A percentile compares a stretch with the other conserved stretches of the same genome.
These are phyloP conservation scores for Zea luxurians DNA, from an alignment of 176 grass and related monocot genomes.

Conservation along the genomic window DNA sequence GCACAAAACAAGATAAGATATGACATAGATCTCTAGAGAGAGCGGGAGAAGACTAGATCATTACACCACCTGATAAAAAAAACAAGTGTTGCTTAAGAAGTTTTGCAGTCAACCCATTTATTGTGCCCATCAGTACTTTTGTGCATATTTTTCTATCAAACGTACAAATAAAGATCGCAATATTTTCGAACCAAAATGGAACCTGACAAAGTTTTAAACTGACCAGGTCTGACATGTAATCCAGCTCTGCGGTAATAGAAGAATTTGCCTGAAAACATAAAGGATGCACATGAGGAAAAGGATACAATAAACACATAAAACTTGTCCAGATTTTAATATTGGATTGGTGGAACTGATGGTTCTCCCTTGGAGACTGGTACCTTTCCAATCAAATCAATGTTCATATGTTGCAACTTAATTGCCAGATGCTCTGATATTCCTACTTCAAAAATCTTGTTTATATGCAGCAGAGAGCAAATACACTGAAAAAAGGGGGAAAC, in stretches of 20 bases:
- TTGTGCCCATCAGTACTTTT: neutral
- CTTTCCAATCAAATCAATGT: slow-evolving; percentile 73
- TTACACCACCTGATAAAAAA: neutral
- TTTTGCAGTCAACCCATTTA: neutral
- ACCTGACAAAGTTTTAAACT: slow-evolving; percentile 22
- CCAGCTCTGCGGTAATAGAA: slow-evolving; percentile 78
- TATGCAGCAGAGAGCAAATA: slow-evolving; percentile 83
- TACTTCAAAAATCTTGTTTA: slow-evolving; percentile 96
- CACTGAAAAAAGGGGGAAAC: slow-evolving; percentile 52
- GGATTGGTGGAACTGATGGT: slow-evolving; percentile 18
- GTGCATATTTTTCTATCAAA: neutral
- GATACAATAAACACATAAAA: slow-evolving; percentile 19
- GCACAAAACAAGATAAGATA: neutral
- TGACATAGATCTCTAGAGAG: neutral
- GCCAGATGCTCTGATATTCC: slow-evolving; percentile 88
- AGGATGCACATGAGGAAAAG: slow-evolving; percentile 4
- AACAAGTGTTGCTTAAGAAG: neutral
- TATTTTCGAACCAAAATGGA: neutral
- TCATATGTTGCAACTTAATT: slow-evolving; percentile 71
- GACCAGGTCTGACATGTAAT: slow-evolving; percentile 94
- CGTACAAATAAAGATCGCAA: neutral
- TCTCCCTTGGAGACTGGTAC: slow-evolving; percentile 35
- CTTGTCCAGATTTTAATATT: slow-evolving; percentile 27
- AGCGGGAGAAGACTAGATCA: neutral
- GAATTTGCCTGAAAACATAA: slow-evolving; percentile 78